Evolutionary conservation across 169 alveolate species (phyloP), one percentile per base, ranked within the genome.

Genomic region (Plasmodium vivax): DNA sequence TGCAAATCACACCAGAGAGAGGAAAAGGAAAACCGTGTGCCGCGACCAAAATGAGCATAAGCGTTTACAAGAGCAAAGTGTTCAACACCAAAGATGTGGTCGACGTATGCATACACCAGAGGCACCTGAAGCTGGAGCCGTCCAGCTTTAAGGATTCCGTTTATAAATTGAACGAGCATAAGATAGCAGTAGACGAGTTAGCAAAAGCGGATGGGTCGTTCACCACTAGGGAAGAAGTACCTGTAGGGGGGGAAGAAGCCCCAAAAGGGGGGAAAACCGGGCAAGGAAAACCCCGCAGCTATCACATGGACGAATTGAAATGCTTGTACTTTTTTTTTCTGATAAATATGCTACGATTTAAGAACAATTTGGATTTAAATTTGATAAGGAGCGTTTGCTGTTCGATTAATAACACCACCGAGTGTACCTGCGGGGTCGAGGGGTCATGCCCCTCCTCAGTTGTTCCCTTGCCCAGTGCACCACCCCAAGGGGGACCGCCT

Each of bases 261-360:
- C 73, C 30, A 8, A 30, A 43, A 27, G 79, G 12, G 3, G 34
- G 5, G 32, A 30, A 16, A 19, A n/a, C 19, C 27, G 74, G 38
- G 3, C 30, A 14, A 12, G 62, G 12, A 62, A 79, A 47, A 16
- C 3, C 12, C 27, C 58, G 56, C 34, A 19, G 14, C 6, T 72
- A 82, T 27, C 34, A 90, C 54, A 62, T 54, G 8, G 92, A 72
- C 43, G 95, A 92, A 58, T 12, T 92, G 81, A 81, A 72, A 82
- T 82, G 92, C 19, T 51, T 92, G n/a, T 92, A 92, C 56, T 77
- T 82, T 82, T 92, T 92, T 81, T 92, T 92, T n/a, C 56, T 92
- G 32, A 82, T 92, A 45, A 81, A 92, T 83, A 68, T 92, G 38
- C 58, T 92, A 73, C 45, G 95, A 73, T 92, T 92, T 92, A 92